Evolutionary conservation across 1,139 yeast species (phyloP).

Genomic region (Wickerhamomyces sp.): DNA sequence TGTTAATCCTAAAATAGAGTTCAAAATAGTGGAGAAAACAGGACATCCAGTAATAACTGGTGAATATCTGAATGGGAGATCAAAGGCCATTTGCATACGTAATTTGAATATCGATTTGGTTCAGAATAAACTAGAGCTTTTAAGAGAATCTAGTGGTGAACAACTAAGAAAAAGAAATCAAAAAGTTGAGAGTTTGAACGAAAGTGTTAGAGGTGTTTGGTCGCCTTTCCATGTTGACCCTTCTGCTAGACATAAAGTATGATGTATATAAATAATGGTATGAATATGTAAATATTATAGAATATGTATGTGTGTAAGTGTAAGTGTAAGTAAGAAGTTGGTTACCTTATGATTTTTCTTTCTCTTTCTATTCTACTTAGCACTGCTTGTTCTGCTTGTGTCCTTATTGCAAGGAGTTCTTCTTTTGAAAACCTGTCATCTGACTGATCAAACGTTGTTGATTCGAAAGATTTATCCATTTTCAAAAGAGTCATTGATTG

Average conservation of each 20-base stretch:
- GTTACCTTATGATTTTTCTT: conserved; percentile 11
- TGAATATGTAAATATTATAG: not conserved
- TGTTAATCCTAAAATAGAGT: conserved; percentile 61
- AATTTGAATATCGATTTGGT: conserved; percentile 52
- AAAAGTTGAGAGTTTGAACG: conserved; percentile 74
- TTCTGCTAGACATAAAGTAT: conserved; percentile 62
- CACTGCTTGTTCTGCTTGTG: conserved; percentile 18
- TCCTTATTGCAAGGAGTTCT: conserved; percentile 11
- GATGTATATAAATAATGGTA: conserved; percentile 14
- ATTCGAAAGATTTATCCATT: conserved; percentile 19
- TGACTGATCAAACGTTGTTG: conserved; percentile 1
- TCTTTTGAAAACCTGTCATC: conserved; percentile 16
- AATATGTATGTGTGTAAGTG: not conserved
- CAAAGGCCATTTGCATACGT: conserved; percentile 58
- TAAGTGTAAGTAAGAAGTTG: conserved; percentile 1
- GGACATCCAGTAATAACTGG: conserved; percentile 86
- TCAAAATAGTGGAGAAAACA: conserved; percentile 59
- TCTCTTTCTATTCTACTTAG: conserved; percentile 23
- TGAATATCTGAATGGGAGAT: conserved; percentile 45
- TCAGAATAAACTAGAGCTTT: conserved; percentile 47
- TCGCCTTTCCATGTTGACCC: conserved; percentile 87
- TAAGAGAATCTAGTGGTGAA: conserved; percentile 57
- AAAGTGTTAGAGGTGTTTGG: conserved; percentile 95
- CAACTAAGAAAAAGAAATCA: conserved; percentile 59
- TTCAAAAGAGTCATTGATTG: conserved; percentile 24